Percentiles rank a stretch among this genome's conserved stretches.
Conservation (phyloP, 306 rosid genomes). For the Rubus idaeus region DNA sequence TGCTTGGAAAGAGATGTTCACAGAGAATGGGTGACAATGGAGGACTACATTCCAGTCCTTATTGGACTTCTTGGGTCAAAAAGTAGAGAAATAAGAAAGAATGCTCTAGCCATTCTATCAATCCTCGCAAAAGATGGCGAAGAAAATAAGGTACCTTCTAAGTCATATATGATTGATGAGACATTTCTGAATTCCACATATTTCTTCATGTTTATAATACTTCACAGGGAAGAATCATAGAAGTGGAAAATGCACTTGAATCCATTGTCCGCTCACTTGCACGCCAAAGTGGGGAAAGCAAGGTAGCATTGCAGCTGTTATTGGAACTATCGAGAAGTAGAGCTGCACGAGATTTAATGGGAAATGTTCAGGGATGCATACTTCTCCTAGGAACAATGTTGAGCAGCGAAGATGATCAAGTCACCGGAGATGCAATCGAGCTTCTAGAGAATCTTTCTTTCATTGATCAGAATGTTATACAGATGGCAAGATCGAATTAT, state of each 20-base stretch:
- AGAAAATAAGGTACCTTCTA: slow-evolving; percentile 56
- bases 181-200: neutral
- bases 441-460: slow-evolving; percentile 57
- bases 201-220: neutral
- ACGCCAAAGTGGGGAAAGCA: slow-evolving; percentile 57
- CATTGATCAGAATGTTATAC: slow-evolving; percentile 56
- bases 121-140: slow-evolving; percentile 51
- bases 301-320: slow-evolving; percentile 58
- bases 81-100: slow-evolving; percentile 50
- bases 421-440: slow-evolving; percentile 46
- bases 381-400: slow-evolving; percentile 58
- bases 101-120: slow-evolving; percentile 46
- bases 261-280: slow-evolving; percentile 62
- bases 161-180: neutral
- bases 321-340: slow-evolving; percentile 51
- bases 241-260: slow-evolving; percentile 51
- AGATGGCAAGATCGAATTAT: slow-evolving; percentile 72
- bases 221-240: slow-evolving; percentile 53
- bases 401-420: slow-evolving; percentile 52
- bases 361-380: slow-evolving; percentile 69
- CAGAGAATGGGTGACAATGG: slow-evolving; percentile 59
- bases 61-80: slow-evolving; percentile 48
- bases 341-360: slow-evolving; percentile 39
- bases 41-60: slow-evolving; percentile 55
- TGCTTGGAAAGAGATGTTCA: slow-evolving; percentile 54